Percentiles rank a stretch among this genome's conserved stretches.
phyloP scores from a whole-genome alignment of 176 grass and related monocot species.

The Oryza officinalis region DNA sequence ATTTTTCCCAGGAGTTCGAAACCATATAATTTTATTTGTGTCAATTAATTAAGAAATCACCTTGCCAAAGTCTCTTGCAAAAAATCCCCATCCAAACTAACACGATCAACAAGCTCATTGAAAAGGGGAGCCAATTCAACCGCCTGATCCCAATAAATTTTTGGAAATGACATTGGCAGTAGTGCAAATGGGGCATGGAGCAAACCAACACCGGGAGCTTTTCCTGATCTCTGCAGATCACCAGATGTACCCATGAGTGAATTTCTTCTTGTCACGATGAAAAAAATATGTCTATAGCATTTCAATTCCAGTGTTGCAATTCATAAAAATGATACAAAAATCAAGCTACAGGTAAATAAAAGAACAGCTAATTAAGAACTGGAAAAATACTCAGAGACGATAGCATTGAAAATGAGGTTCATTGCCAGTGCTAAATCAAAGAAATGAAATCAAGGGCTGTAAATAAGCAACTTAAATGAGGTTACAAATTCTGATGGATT shows the following conservation, averaged over 20 bases:
- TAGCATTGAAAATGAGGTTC: not conserved
- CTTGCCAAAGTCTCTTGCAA: slow-evolving; percentile 60
- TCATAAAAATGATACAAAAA: not conserved
- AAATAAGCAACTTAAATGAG: too few species aligned
- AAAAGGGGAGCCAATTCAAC: slow-evolving; percentile 63
- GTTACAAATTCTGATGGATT: too few species aligned
- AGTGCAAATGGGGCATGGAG: slow-evolving; percentile 67
- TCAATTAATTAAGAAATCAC: slow-evolving; percentile 10
- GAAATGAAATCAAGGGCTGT: not conserved
- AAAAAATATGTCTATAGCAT: too few species aligned
- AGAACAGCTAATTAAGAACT: not conserved
- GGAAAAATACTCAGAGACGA: not conserved
- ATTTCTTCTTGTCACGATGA: not conserved
- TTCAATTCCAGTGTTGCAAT: not conserved
- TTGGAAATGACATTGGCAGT: slow-evolving; percentile 55
- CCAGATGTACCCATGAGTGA: not conserved
- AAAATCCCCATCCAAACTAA: slow-evolving; percentile 58
- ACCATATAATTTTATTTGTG: not conserved
- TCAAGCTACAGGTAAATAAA: not conserved
- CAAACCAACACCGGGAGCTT: slow-evolving; percentile 52
- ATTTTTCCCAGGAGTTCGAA: not conserved
- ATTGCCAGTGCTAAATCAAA: not conserved
- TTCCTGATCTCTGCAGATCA: slow-evolving; percentile 62
- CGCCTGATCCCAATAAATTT: slow-evolving; percentile 55
- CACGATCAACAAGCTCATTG: slow-evolving; percentile 65